Conservation (phyloP, 768 basidiomycete species). For the Amanita thiersii region DNA sequence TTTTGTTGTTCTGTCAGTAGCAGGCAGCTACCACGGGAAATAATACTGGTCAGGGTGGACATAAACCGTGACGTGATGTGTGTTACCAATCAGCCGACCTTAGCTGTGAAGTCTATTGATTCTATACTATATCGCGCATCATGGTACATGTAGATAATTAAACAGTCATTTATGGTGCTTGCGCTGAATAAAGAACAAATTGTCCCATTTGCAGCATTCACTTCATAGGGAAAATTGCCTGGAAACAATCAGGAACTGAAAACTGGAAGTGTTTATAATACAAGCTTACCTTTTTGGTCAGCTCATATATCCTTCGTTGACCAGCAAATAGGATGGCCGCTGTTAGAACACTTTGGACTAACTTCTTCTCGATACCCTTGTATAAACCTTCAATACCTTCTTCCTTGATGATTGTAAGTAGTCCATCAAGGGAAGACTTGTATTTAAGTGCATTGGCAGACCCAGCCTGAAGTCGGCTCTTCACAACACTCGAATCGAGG, state of each 20-base stretch:
- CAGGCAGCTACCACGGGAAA: constrained; percentile 1
- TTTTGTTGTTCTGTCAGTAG: neutral
- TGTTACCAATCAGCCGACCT: too few relatives aligned
- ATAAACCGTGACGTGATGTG: too few relatives aligned
- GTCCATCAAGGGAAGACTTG: constrained; percentile 66
- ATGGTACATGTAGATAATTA: too few relatives aligned
- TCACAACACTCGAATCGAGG: constrained; percentile 45
- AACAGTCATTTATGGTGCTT: too few relatives aligned
- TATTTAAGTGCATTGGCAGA: constrained; percentile 61
- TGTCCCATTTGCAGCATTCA: too few relatives aligned
- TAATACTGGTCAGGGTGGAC: neutral
- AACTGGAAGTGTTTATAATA: neutral
- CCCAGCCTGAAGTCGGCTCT: constrained; percentile 74
- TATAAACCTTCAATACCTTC: constrained; percentile 84
- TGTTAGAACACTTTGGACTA: constrained; percentile 86
- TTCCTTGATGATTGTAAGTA: constrained; percentile 68
- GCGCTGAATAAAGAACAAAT: too few relatives aligned
- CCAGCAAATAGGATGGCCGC: constrained; percentile 91
- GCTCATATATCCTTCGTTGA: constrained; percentile 74
- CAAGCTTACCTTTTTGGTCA: constrained; percentile 44
- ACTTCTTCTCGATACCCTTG: constrained; percentile 81
- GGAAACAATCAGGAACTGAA: too few relatives aligned
- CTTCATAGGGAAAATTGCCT: too few relatives aligned
- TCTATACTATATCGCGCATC: too few relatives aligned
- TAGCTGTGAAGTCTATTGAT: too few relatives aligned